Percentiles rank a stretch among this genome's conserved stretches.
Evolutionary conservation across 257 asterid genomes (phyloP).

Genomic region (Plantago elongata): DNA sequence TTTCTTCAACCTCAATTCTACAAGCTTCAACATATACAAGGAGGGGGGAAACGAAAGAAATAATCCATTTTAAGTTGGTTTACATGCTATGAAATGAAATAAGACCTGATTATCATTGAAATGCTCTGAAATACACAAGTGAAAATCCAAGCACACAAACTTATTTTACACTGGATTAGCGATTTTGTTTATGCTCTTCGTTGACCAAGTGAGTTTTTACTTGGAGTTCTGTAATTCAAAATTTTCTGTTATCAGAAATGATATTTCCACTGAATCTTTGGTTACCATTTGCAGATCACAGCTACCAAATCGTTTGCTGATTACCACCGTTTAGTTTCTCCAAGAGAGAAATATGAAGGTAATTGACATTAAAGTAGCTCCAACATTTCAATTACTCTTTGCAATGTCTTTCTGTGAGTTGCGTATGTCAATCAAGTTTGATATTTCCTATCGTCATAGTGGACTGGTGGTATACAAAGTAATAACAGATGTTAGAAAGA

Average conservation of each 20-base stretch:
- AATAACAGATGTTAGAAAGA: background rate
- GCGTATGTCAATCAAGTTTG: background rate
- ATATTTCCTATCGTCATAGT: background rate
- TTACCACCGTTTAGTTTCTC: slow-evolving; percentile 74
- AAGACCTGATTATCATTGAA: too few relatives aligned
- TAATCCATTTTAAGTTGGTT: too few relatives aligned
- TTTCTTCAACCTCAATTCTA: too few relatives aligned
- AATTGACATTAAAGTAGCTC: background rate
- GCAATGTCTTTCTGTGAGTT: background rate
- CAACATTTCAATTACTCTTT: background rate
- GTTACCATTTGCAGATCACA: slow-evolving; percentile 35
- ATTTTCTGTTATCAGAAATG: too few relatives aligned
- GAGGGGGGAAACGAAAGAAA: too few relatives aligned
- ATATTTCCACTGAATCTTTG: background rate
- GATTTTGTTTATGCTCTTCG: too few relatives aligned
- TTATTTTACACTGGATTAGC: too few relatives aligned
- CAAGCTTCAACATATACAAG: too few relatives aligned
- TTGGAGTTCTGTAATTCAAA: background rate
- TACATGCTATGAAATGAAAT: too few relatives aligned
- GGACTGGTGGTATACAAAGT: background rate
- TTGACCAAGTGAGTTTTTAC: background rate
- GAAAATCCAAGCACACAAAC: too few relatives aligned
- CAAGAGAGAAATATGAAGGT: slow-evolving; percentile 72
- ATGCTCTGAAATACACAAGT: too few relatives aligned
- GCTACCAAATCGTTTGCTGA: slow-evolving; percentile 55